These are phyloP conservation scores for Crataegus laevigata DNA, from an alignment of 306 rosid genomes.

Conservation along the genomic window DNA sequence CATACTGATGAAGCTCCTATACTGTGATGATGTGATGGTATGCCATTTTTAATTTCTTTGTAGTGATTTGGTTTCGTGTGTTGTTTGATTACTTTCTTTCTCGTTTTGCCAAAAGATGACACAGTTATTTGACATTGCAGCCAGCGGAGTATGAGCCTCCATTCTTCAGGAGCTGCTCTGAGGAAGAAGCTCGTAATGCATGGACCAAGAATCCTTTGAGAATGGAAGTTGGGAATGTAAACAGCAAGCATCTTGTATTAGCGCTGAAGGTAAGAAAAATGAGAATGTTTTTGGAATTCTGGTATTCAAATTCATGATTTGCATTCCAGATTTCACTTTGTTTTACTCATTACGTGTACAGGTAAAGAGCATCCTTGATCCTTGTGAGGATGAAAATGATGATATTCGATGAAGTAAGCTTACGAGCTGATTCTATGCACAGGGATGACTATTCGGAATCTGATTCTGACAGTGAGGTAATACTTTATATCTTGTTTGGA, in stretches of 20 bases:
- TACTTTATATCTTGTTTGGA: background rate
- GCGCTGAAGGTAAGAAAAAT: conserved; percentile 70
- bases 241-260: conserved; percentile 92
- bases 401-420: conserved; percentile 36
- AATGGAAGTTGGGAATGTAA: conserved; percentile 94
- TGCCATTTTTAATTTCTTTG: conserved; percentile 17
- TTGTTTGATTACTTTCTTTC: background rate
- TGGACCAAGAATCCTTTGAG: conserved; percentile 81
- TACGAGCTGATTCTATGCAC: conserved; percentile 41
- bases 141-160: conserved; percentile 95
- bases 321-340: background rate
- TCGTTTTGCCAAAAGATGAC: background rate
- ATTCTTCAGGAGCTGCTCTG: conserved; percentile 75
- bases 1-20: conserved; percentile 84
- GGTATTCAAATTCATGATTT: conserved; percentile 4
- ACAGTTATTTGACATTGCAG: conserved; percentile 43
- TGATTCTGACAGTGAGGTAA: conserved; percentile 55
- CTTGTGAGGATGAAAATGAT: conserved; percentile 56
- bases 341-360: conserved; percentile 4
- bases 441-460: conserved; percentile 34
- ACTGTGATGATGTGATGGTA: conserved; percentile 88
- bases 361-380: conserved; percentile 60
- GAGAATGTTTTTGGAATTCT: background rate
- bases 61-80: background rate
- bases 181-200: conserved; percentile 63